phyloP scores from a whole-genome alignment of 257 asterid genomes.

The Galeopsis tetrahit region DNA sequence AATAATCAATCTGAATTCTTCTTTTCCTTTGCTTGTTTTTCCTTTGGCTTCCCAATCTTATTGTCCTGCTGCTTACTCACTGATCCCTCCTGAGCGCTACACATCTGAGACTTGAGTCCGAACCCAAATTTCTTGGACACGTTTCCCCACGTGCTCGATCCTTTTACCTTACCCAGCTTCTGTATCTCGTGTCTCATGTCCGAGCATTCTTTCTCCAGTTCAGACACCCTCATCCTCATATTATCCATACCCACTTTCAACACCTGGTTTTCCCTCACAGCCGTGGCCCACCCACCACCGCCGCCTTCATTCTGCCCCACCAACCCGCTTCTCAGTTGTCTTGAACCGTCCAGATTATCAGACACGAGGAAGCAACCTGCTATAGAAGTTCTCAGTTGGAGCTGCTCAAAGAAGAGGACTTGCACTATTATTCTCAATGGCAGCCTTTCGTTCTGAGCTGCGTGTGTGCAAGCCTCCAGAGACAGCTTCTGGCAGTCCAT shows the following conservation, averaged over 20 bases:
- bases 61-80: slow-evolving; percentile 78
- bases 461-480: slow-evolving; percentile 96
- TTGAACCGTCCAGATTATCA: slow-evolving; percentile 87
- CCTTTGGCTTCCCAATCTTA: slow-evolving; percentile 59
- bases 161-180: slow-evolving; percentile 76
- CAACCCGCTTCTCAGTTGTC: slow-evolving; percentile 83
- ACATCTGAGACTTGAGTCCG: slow-evolving; percentile 86
- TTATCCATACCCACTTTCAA: slow-evolving; percentile 97
- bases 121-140: slow-evolving; percentile 87
- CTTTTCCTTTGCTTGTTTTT: slow-evolving; percentile 58
- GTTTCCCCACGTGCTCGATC: slow-evolving; percentile 65
- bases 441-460: slow-evolving; percentile 94
- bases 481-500: slow-evolving; percentile 99
- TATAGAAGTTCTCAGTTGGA: slow-evolving; percentile 85
- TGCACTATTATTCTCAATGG: slow-evolving; percentile 86
- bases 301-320: slow-evolving; percentile 65
- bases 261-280: slow-evolving; percentile 92
- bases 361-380: slow-evolving; percentile 97
- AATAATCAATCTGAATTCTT: slow-evolving; percentile 50
- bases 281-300: slow-evolving; percentile 55
- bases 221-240: slow-evolving; percentile 90
- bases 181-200: slow-evolving; percentile 84
- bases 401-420: slow-evolving; percentile 98
- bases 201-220: slow-evolving; percentile 93
- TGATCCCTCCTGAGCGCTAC: slow-evolving; percentile 95